Evolutionary conservation across 345 rosid genomes (phyloP).

Genomic region (Rhodamnia rubescens): DNA sequence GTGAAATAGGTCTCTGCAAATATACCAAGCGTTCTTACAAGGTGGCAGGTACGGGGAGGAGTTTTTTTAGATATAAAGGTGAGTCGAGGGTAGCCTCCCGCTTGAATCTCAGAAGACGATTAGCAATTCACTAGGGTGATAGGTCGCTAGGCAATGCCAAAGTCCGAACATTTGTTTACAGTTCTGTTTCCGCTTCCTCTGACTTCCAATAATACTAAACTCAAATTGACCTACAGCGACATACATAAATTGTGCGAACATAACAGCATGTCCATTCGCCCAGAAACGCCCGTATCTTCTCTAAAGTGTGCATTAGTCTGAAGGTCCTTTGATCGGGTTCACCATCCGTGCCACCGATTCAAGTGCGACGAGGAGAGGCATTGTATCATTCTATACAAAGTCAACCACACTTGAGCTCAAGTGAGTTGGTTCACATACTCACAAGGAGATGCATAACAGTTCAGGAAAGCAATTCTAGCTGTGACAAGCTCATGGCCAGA

Average conservation of each 20-base stretch:
- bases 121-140: not conserved
- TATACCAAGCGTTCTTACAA: not conserved
- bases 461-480: not conserved
- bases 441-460: not conserved
- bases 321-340: not conserved
- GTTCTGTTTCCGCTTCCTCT: not conserved
- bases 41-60: not conserved
- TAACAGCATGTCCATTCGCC: not conserved
- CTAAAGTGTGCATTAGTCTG: not conserved
- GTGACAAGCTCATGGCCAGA: not conserved
- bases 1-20: not conserved
- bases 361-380: not conserved
- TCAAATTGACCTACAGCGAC: not conserved
- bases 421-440: not conserved
- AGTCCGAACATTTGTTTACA: not conserved
- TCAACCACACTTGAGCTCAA: not conserved
- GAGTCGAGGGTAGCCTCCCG: too few relatives aligned
- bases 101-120: not conserved
- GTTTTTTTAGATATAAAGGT: too few relatives aligned
- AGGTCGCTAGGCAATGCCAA: not conserved
- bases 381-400: not conserved
- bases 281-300: not conserved
- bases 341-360: not conserved
- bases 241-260: not conserved
- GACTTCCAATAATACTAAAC: not conserved